Base-by-base conservation (phyloP, 805 yeast species). In the Candida rishiriensis region DNA sequence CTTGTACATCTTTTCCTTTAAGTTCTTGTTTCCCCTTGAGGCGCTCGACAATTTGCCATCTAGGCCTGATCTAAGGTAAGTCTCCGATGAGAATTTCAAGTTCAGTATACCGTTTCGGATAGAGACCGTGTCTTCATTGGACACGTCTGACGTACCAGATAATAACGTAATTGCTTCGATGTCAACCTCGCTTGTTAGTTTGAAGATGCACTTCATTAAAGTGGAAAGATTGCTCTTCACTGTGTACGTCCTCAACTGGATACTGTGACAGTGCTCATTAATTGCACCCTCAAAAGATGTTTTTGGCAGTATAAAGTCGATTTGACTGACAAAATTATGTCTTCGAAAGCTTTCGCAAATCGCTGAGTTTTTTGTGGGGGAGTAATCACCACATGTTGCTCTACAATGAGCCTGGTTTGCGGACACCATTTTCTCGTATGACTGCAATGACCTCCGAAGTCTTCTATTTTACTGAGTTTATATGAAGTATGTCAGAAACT, bases 1-100 rank as follows among this genome's bases (percentile, higher is more conserved):
- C 31, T 54, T 56, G 43, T 43, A 62, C 54, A 61, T 40, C 38
- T 55, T 53, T 11, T 38, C 44, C 28, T 42, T 44, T 7, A 50
- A 39, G 14, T 48, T 53, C 36, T 43, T 53, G 38, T 59, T 56
- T 2, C 63, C 64, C 13, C 42, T 41, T 1, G 64, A 59, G 10
- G 55, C 47, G 2, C 43, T 50, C 2, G 70, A 53, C 35, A 44
- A 43, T 13, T 44, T 52, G 2, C 71, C 71, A 10, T 45, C 43
- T 6, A 70, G 48, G 0, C 75, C 75, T 1, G 68, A 56, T 32
- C 50, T 47, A 29, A 52, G 46, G 47, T 67, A 70, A 1, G 59
- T 47, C 10, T 57, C 64, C 10, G 55, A 42, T 10, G 67, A 56
- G 12, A 70, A 43, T 9, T 63, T 61, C 21, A 70, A 32, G 15